Base-by-base conservation (phyloP, 129 eudicot genomes). In the Lonicera japonica region DNA sequence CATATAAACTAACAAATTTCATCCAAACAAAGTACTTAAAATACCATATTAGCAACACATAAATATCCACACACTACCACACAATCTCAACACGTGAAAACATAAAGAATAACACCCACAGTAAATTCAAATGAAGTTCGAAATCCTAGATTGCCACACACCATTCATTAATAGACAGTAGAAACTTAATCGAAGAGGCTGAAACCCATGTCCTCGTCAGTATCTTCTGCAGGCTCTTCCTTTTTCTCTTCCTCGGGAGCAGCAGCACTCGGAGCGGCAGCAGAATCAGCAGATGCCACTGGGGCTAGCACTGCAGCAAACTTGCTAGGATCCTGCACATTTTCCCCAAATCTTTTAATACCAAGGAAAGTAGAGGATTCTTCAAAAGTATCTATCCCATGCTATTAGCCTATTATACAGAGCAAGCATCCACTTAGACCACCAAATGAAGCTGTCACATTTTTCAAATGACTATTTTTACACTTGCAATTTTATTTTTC, bases 311-410 rank as follows among this genome's bases (percentile, higher is more conserved):
- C 84, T 14, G 70, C 94, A 7, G 87, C 95, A 83, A 90, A 90
- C 83, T 90, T 90, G 57, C 87, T 86, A 5, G 94, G 95, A 73
- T 90, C 97, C 97, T 89, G 70, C 74, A 81, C 4, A 15, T 12
- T 8, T 45, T 45, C 3, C 6, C 36, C 36, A 2, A 29, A 1
- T 29, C 6, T 29, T 29, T 29, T 29, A n/a, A n/a, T n/a, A n/a
- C n/a, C n/a, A n/a, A n/a, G n/a, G n/a, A n/a, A n/a, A n/a, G n/a
- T n/a, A n/a, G n/a, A n/a, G n/a, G n/a, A n/a, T n/a, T n/a, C n/a
- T n/a, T n/a, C n/a, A n/a, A n/a, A n/a, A n/a, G n/a, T n/a, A n/a
- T n/a, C n/a, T n/a, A n/a, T n/a, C n/a, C n/a, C n/a, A n/a, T n/a
- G n/a, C n/a, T n/a, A n/a, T n/a, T n/a, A n/a, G n/a, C n/a, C n/a